Evolutionary conservation across 345 rosid genomes (phyloP).

Genomic region (Eucalyptus erythrocorys): DNA sequence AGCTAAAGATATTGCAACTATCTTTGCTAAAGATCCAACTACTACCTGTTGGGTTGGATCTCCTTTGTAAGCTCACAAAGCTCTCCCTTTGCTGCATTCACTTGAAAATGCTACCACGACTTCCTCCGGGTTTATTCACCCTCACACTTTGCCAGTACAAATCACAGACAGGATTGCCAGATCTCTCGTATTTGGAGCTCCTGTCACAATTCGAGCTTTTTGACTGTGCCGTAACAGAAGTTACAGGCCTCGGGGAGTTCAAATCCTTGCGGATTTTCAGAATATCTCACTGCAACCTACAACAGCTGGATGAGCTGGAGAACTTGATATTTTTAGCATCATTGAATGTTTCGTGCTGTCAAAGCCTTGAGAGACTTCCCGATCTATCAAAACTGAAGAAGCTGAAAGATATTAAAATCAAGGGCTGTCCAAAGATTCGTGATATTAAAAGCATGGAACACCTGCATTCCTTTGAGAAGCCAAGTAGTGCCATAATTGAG

Average conservation of each 20-base stretch:
- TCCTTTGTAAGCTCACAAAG: background rate
- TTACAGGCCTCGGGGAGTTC: background rate
- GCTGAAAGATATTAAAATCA: background rate
- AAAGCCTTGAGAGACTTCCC: background rate
- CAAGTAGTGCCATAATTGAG: too few relatives aligned
- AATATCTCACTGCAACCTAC: background rate
- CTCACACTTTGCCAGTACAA: background rate
- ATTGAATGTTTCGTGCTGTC: background rate
- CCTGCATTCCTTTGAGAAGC: too few relatives aligned
- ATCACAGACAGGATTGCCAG: background rate
- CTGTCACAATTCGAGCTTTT: background rate
- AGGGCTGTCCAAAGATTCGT: background rate
- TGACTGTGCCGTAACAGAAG: background rate
- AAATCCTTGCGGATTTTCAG: background rate
- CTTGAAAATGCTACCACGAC: background rate
- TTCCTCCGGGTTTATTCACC: background rate
- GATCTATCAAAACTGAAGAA: background rate
- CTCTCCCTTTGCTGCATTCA: background rate
- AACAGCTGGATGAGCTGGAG: background rate
- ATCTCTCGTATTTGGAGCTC: background rate
- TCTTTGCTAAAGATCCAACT: background rate
- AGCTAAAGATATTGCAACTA: background rate
- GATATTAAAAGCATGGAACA: too few relatives aligned
- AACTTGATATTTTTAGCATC: background rate
- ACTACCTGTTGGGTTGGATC: background rate